These are phyloP conservation scores for Medicago lupulina DNA, from an alignment of 306 rosid species.

Conservation along the genomic window DNA sequence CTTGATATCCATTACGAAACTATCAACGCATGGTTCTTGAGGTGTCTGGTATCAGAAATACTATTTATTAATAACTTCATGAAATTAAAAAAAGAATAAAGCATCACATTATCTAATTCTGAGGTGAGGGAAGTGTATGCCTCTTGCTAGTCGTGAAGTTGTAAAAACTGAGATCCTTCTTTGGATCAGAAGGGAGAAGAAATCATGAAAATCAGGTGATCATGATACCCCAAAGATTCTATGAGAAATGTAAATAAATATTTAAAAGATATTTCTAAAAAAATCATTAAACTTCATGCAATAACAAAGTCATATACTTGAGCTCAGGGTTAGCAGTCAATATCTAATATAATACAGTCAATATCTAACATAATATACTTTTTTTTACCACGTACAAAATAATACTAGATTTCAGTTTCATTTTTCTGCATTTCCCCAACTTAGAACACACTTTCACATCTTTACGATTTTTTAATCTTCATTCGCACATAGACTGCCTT, in stretches of 20 bases:
- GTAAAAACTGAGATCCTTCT: background rate
- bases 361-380: background rate
- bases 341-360: background rate
- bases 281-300: background rate
- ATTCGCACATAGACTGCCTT: background rate
- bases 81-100: conserved; percentile 14
- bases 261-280: background rate
- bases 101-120: background rate
- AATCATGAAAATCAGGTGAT: background rate
- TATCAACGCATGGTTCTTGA: conserved; percentile 42
- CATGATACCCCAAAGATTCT: background rate
- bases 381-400: background rate
- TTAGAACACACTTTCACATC: background rate
- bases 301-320: background rate
- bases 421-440: background rate
- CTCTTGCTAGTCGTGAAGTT: conserved; percentile 1
- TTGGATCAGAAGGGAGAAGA: background rate
- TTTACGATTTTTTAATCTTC: background rate
- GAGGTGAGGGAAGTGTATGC: conserved; percentile 13
- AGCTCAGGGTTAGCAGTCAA: background rate
- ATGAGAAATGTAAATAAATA: conserved; percentile 1
- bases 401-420: conserved; percentile 8
- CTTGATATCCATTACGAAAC: conserved; percentile 48
- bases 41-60: conserved; percentile 40
- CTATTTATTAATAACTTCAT: conserved; percentile 16